Evolutionary conservation across 1,284 basidiomycete species (phyloP).

Genomic region (Apiotrichum sp.): DNA sequence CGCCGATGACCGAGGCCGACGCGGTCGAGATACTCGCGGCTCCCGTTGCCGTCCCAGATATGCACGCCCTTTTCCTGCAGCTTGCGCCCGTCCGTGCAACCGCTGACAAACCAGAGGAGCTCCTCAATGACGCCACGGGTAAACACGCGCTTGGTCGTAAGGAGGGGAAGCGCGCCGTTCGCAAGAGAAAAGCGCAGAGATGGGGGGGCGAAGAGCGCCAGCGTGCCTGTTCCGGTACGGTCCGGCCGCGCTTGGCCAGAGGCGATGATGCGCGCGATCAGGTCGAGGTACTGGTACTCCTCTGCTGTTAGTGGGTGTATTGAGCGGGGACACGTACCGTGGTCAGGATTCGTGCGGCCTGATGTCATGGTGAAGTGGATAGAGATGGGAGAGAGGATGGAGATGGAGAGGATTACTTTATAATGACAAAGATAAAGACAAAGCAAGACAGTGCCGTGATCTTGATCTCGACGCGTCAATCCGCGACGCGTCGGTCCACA

Average conservation of each 20-base stretch:
- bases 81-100: constrained; percentile 73
- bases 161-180: constrained; percentile 67
- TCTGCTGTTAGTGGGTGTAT: constrained; percentile 47
- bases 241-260: constrained; percentile 72
- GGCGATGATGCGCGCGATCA: constrained; percentile 68
- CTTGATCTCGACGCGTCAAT: background rate
- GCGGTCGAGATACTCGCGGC: constrained; percentile 75
- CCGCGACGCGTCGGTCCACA: background rate
- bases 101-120: constrained; percentile 89
- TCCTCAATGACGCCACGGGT: constrained; percentile 87
- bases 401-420: background rate
- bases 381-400: background rate
- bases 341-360: constrained; percentile 26
- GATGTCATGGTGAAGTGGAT: constrained; percentile 6
- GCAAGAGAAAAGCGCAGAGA: constrained; percentile 78
- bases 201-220: constrained; percentile 83
- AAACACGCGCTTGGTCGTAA: constrained; percentile 95
- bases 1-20: constrained; percentile 75
- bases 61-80: constrained; percentile 80
- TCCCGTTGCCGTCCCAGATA: constrained; percentile 98
- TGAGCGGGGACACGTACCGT: constrained; percentile 25
- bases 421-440: background rate
- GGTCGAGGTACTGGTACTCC: constrained; percentile 76
- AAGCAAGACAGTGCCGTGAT: too few relatives aligned
- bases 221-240: constrained; percentile 85